Evolutionary conservation across 2,329 filamentous ascomycete genomes (phyloP).

Genomic region (Microcera coccophila): DNA sequence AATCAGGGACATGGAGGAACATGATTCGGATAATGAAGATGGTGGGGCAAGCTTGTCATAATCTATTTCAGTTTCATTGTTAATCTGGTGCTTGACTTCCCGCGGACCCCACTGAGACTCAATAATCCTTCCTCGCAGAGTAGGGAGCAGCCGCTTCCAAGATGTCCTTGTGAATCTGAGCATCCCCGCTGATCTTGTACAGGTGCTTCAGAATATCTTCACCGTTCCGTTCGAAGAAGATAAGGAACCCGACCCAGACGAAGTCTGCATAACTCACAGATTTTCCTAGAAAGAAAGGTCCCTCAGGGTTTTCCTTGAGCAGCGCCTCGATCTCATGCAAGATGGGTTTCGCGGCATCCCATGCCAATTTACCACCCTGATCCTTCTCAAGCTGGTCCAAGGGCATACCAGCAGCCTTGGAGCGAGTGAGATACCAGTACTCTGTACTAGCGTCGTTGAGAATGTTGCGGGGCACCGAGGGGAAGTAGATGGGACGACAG

Average conservation of each 20-base stretch:
- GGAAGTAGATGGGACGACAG: conserved; percentile 42
- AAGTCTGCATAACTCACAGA: conserved; percentile 56
- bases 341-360: conserved; percentile 39
- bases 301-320: conserved; percentile 52
- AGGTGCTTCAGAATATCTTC: conserved; percentile 33
- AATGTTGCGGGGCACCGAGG: conserved; percentile 46
- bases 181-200: conserved; percentile 37
- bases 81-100: background rate
- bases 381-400: conserved; percentile 47
- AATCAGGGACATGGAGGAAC: background rate
- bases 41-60: conserved; percentile 9
- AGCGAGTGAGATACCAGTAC: conserved; percentile 56
- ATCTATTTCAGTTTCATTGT: background rate
- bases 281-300: conserved; percentile 59
- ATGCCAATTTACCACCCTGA: conserved; percentile 48
- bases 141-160: conserved; percentile 40
- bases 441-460: conserved; percentile 48
- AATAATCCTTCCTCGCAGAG: conserved; percentile 39
- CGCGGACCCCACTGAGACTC: no score
- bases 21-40: conserved; percentile 17
- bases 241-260: conserved; percentile 47
- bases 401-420: conserved; percentile 46
- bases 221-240: conserved; percentile 38
- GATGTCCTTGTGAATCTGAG: conserved; percentile 35
- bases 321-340: conserved; percentile 39